Evolutionary conservation across 176 grass and related monocot genomes (phyloP).

Genomic region (Avena sativa): DNA sequence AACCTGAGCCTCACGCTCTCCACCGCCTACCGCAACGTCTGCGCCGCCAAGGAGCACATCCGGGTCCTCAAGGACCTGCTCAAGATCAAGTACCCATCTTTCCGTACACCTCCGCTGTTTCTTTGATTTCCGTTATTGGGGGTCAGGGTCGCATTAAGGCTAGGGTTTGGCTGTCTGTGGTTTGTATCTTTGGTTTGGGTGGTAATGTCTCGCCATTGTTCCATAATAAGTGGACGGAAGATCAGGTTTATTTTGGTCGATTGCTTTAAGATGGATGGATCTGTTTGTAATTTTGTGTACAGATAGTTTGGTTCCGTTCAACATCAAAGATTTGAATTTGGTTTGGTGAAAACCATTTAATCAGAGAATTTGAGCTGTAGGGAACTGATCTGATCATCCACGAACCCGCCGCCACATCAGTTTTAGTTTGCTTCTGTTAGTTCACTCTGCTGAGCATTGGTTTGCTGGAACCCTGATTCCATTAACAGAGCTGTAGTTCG

Average conservation of each 20-base stretch:
- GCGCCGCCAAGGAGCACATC: slow-evolving; percentile 68
- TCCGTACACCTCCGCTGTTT: neutral
- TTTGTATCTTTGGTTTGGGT: slow-evolving; percentile 25
- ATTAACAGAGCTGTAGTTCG: neutral
- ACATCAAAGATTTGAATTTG: slow-evolving; percentile 4
- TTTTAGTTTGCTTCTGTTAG: neutral
- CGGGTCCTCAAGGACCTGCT: slow-evolving; percentile 74
- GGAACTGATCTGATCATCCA: slow-evolving; percentile 4
- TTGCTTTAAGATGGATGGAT: neutral
- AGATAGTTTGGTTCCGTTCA: slow-evolving; percentile 17
- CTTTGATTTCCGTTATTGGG: neutral
- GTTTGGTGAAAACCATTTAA: neutral
- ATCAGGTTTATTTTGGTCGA: neutral
- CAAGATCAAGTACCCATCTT: slow-evolving; percentile 64
- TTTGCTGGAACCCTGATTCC: neutral
- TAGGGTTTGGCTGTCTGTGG: neutral
- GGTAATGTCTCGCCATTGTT: neutral
- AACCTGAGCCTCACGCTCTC: slow-evolving; percentile 65
- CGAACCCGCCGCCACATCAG: neutral
- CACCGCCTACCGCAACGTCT: slow-evolving; percentile 71
- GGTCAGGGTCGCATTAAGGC: neutral
- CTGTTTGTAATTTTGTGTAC: neutral
- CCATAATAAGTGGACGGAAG: neutral
- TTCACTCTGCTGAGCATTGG: neutral
- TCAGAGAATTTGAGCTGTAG: neutral